Evolutionary conservation across 1,284 basidiomycete species (phyloP).

Genomic region (Ceratobasidium sp.): DNA sequence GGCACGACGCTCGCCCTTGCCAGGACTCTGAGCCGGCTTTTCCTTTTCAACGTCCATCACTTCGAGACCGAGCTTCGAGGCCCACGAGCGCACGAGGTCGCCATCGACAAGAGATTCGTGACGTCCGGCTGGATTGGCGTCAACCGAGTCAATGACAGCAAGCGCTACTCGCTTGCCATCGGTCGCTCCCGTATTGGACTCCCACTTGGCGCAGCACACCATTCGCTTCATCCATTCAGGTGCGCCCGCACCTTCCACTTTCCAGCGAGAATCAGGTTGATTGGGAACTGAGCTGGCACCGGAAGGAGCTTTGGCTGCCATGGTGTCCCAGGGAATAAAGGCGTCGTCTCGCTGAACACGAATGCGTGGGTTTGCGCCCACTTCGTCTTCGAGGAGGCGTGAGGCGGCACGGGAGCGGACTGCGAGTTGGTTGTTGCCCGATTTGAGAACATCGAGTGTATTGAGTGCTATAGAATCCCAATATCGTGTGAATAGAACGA

Average conservation of each 20-base stretch:
- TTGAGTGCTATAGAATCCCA: slow-evolving; percentile 68
- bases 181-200: slow-evolving; percentile 53
- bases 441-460: slow-evolving; percentile 93
- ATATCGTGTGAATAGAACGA: slow-evolving; percentile 9
- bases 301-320: slow-evolving; percentile 29
- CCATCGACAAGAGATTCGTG: slow-evolving; percentile 69
- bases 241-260: slow-evolving; percentile 50
- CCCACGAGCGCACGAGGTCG: slow-evolving; percentile 69
- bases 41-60: slow-evolving; percentile 61
- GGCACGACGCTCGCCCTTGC: slow-evolving; percentile 43
- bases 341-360: slow-evolving; percentile 79
- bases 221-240: slow-evolving; percentile 83
- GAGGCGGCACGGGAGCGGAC: slow-evolving; percentile 83
- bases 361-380: slow-evolving; percentile 78
- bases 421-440: slow-evolving; percentile 78
- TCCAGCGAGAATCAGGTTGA: slow-evolving; percentile 34
- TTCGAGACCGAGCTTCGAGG: slow-evolving; percentile 63
- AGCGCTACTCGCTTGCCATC: slow-evolving; percentile 56
- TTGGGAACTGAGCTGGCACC: slow-evolving; percentile 31
- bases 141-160: slow-evolving; percentile 59
- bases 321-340: slow-evolving; percentile 77
- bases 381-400: slow-evolving; percentile 80
- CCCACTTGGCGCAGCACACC: slow-evolving; percentile 79
- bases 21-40: slow-evolving; percentile 18
- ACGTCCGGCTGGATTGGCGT: slow-evolving; percentile 45